These are phyloP conservation scores for Xylariaceae sp. DNA, from an alignment of 2,329 filamentous ascomycete species.

Conservation along the genomic window DNA sequence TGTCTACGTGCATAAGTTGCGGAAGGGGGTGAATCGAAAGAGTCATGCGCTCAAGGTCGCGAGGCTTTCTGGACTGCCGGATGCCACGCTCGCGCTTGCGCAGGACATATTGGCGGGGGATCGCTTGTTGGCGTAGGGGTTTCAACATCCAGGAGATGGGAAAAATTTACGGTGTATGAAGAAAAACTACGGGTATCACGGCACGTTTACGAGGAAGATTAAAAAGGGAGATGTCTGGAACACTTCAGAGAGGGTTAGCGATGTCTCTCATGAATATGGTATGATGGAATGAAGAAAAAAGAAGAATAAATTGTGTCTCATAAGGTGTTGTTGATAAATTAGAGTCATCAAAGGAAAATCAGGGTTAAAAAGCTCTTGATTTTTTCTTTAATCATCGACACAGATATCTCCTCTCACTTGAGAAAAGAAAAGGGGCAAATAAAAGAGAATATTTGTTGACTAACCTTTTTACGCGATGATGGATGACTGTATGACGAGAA, in stretches of 20 bases:
- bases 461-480: slow-evolving; percentile 38
- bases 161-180: background rate
- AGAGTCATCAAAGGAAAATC: slow-evolving; percentile 51
- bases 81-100: slow-evolving; percentile 65
- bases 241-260: slow-evolving; percentile 21
- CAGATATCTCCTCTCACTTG: background rate
- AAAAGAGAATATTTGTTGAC: slow-evolving; percentile 30
- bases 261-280: slow-evolving; percentile 2
- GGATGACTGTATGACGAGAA: background rate
- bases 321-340: slow-evolving; percentile 50
- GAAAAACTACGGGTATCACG: too few species aligned
- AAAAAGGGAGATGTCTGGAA: background rate
- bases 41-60: slow-evolving; percentile 97
- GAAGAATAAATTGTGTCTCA: slow-evolving; percentile 41
- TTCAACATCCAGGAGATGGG: background rate
- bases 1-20: slow-evolving; percentile 78
- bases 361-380: slow-evolving; percentile 66
- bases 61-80: slow-evolving; percentile 73
- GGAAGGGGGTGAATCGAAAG: slow-evolving; percentile 73
- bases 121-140: background rate
- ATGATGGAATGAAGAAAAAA: background rate
- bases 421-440: slow-evolving; percentile 14
- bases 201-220: too few species aligned
- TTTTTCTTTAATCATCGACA: slow-evolving; percentile 52
- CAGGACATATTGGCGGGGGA: slow-evolving; percentile 44